Base-by-base conservation (phyloP, 2,329 filamentous ascomycete genomes). In the Didymella keratinophila region DNA sequence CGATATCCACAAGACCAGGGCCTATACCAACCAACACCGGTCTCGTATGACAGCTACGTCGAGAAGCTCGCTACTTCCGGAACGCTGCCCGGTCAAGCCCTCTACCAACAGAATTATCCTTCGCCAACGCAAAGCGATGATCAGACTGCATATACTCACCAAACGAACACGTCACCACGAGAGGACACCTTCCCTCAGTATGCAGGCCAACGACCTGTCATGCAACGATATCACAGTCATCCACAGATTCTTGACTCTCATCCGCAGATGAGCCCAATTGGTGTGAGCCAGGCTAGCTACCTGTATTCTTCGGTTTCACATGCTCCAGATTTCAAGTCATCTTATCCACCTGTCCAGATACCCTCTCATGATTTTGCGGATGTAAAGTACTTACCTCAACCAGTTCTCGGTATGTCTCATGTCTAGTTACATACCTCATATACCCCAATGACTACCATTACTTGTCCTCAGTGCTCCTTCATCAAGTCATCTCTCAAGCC, bases 351-450 rank as follows among this genome's bases (percentile, higher is more conserved):
- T 66, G 65, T 68, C 58, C 73, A 75, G 67, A 74, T 76, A 71
- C 72, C 73, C 66, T 63, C 66, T 60, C 67, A 73, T 74, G 67
- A 75, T 69, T 61, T 70, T 60, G 60, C 68, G 58, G 70, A 75
- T 73, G 73, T 74, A 71, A 74, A 74, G 58, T 75, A 75, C 70
- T 69, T 76, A 68, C 69, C 71, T 56, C 72, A 74, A 60, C 72
- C 71, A 69, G 70, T 72, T 65, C 73, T 75, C 63, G 73, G 74
- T 77, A 77, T 76, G 74, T 77, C 73, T 69, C 74, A 71, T 70
- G 69, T 77, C 66, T 77, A 75, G 72, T 74, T 71, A 68, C 59
- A 67, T 65, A 69, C 65, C 60, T 67, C 63, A 52, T 67, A 73
- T 69, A 71, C 64, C 66, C 67, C 68, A 73, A 70, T 68, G 64